phyloP scores from a whole-genome alignment of 441 rosid species.

The Euphorbia corollata region DNA sequence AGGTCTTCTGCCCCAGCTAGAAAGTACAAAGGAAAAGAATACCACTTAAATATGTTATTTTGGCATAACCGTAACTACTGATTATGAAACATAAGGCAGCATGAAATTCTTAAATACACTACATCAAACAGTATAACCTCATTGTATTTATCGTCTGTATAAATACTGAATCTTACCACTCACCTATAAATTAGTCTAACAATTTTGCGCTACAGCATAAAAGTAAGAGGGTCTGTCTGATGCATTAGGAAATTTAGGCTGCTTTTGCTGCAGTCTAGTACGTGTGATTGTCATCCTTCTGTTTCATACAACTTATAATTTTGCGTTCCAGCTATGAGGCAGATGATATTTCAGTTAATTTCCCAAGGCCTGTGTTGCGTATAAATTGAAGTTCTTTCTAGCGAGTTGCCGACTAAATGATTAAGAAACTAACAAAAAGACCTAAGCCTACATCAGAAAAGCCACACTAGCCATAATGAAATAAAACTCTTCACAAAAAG shows the following conservation, averaged over 20 bases:
- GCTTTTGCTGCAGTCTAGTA: neutral
- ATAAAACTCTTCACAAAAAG: neutral
- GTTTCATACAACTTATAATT: neutral
- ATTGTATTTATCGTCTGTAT: too few relatives aligned
- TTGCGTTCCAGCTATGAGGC: neutral
- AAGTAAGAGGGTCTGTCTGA: neutral
- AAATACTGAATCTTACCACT: too few relatives aligned
- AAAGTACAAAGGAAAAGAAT: too few relatives aligned
- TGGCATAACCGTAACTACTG: too few relatives aligned
- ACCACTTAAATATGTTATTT: too few relatives aligned
- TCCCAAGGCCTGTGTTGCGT: neutral
- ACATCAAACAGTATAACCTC: too few relatives aligned
- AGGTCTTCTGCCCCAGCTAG: too few relatives aligned
- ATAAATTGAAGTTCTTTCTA: neutral
- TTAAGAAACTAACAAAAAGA: neutral
- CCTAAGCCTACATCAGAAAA: neutral
- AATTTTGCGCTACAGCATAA: neutral
- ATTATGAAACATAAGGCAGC: too few relatives aligned
- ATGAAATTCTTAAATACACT: too few relatives aligned
- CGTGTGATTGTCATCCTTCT: neutral
- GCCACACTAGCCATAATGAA: neutral
- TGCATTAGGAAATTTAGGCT: neutral
- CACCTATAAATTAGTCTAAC: too few relatives aligned
- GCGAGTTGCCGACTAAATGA: neutral
- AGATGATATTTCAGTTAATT: neutral